A percentile compares a stretch with the other conserved stretches of the same genome.
Conservation (phyloP, 352 stramenopile species). For the Blastocystis sp. region DNA sequence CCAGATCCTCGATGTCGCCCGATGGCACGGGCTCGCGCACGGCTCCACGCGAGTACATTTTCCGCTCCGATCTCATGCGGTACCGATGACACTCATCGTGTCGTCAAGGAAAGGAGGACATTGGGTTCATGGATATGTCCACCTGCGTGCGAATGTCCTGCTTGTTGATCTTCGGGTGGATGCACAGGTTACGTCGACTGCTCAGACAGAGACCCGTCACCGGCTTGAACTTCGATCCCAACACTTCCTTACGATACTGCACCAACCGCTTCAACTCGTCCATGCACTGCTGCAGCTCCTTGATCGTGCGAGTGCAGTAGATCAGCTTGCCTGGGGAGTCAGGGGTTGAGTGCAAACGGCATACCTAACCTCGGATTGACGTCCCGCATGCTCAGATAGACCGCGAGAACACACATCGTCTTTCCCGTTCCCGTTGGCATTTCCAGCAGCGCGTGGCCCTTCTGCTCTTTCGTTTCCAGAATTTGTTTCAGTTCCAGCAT, state of each 20-base stretch:
- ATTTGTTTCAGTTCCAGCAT: constrained; percentile 94
- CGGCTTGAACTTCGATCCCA: constrained; percentile 58
- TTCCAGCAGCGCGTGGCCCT: constrained; percentile 63
- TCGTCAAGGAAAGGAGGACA: neutral
- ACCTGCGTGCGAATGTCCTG: neutral
- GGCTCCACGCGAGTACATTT: neutral
- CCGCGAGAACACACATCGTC: constrained; percentile 86
- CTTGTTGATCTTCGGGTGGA: constrained; percentile 1
- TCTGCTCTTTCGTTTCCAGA: constrained; percentile 75
- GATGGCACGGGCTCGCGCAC: no score
- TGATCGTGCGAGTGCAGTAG: constrained; percentile 97
- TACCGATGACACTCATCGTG: constrained; percentile 17
- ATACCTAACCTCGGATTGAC: neutral
- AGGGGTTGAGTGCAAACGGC: constrained; percentile 34
- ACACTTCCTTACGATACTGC: constrained; percentile 64
- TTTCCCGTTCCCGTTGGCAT: constrained; percentile 97
- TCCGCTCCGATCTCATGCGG: neutral
- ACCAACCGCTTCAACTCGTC: constrained; percentile 91
- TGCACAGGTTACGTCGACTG: constrained; percentile 43
- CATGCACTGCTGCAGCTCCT: constrained; percentile 84
- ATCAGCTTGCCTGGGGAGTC: constrained; percentile 87
- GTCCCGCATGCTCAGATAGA: neutral
- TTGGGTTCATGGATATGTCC: neutral
- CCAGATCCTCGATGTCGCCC: constrained; percentile 45
- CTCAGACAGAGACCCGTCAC: constrained; percentile 5